Percentiles rank a stretch among this genome's conserved stretches.
Evolutionary conservation across 1,284 basidiomycete genomes (phyloP).

Genomic region (Phellinidium pouzarii): DNA sequence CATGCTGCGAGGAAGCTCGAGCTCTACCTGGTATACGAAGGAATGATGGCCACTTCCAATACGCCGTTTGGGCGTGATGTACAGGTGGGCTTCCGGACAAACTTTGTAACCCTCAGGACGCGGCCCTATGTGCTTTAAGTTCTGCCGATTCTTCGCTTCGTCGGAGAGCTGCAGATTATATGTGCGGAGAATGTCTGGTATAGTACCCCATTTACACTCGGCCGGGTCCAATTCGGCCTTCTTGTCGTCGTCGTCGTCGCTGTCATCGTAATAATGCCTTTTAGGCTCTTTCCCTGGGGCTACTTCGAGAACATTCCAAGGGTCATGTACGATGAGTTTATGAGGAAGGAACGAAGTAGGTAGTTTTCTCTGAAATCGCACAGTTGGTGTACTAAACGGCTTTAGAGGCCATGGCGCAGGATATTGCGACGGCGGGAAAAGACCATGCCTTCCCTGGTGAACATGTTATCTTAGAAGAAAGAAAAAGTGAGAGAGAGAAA

Average conservation of each 20-base stretch:
- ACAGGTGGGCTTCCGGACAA: constrained; percentile 23
- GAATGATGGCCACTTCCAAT: constrained; percentile 25
- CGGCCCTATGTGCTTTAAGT: background rate
- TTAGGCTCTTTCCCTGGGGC: background rate
- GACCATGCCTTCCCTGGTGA: constrained; percentile 18
- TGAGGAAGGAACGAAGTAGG: constrained; percentile 23
- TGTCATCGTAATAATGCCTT: background rate
- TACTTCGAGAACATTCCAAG: constrained; percentile 20
- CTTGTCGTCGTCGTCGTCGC: background rate
- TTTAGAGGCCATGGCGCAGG: constrained; percentile 31
- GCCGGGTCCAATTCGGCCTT: background rate
- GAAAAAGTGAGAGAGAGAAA: background rate
- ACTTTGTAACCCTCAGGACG: constrained; percentile 1
- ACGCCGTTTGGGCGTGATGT: constrained; percentile 20
- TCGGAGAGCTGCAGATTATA: constrained; percentile 20
- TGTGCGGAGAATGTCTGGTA: constrained; percentile 15
- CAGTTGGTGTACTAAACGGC: constrained; percentile 23
- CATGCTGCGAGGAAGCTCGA: constrained; percentile 23
- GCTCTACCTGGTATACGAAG: constrained; percentile 24
- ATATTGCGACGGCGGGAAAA: constrained; percentile 28
- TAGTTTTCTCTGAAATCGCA: constrained; percentile 21
- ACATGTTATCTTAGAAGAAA: background rate
- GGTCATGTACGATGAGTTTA: constrained; percentile 26
- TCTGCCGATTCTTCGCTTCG: constrained; percentile 12
- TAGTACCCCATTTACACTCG: constrained; percentile 12